Evolutionary conservation across 73 alveolate genomes (phyloP).

Genomic region (Halteria grandinella): DNA sequence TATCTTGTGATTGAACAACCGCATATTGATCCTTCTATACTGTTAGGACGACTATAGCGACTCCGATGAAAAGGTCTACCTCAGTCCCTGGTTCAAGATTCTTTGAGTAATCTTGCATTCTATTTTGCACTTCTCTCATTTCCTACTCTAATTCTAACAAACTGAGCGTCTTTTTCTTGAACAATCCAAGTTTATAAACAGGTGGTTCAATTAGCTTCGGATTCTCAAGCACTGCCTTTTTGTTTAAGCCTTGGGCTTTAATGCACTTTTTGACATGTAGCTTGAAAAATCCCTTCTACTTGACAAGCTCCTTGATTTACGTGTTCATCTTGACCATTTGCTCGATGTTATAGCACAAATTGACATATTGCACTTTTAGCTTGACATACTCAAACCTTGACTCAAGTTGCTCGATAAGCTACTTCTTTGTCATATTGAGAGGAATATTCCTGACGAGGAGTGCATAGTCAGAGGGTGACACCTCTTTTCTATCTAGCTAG

Average conservation of each 20-base stretch:
- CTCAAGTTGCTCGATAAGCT: background rate
- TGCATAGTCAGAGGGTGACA: slow-evolving; percentile 33
- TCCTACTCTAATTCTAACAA: no score
- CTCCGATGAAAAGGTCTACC: background rate
- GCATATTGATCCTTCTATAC: no score
- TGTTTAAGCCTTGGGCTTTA: background rate
- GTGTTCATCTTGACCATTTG: background rate
- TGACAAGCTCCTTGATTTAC: background rate
- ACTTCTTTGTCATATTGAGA: background rate
- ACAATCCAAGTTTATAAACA: no score
- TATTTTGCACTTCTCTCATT: no score
- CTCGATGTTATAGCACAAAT: slow-evolving; percentile 16
- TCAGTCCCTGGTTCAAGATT: slow-evolving; percentile 45
- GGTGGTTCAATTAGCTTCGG: no score
- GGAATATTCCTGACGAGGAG: background rate
- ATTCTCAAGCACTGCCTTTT: background rate
- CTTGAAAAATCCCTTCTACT: slow-evolving; percentile 3
- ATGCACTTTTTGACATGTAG: background rate
- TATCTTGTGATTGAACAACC: no score
- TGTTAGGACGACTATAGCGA: no score
- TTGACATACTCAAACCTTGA: background rate
- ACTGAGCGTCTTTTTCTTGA: no score
- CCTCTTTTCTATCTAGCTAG: background rate
- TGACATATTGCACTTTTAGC: slow-evolving; percentile 23
- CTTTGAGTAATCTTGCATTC: no score